Conservation (phyloP, 2,329 filamentous ascomycete genomes). For the Apiospora koreana region DNA sequence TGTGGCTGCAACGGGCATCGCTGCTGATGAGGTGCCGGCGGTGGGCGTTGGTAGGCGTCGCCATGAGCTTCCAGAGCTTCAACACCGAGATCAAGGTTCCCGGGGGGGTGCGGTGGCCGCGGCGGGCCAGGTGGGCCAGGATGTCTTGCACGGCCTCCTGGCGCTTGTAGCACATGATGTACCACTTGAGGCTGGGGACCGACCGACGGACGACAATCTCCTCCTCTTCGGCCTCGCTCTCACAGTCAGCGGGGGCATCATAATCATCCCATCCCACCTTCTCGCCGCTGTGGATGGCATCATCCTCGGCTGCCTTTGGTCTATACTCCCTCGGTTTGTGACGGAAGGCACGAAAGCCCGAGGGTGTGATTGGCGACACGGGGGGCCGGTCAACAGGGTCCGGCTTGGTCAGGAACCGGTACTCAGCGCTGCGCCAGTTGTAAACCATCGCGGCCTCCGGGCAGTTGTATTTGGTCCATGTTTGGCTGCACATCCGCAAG, state of each 20-base stretch:
- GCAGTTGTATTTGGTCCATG: constrained; percentile 12
- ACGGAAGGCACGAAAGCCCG: neutral
- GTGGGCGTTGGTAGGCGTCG: constrained; percentile 57
- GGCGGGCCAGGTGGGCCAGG: constrained; percentile 57
- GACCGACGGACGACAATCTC: constrained; percentile 35
- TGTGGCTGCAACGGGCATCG: neutral
- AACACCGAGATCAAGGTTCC: constrained; percentile 50
- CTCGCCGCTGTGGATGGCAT: neutral
- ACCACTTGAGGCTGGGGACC: constrained; percentile 67
- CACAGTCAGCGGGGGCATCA: too few species aligned
- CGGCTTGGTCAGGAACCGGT: constrained; percentile 22
- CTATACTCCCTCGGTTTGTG: neutral
- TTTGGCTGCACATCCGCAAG: constrained; percentile 27
- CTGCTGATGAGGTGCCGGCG: constrained; percentile 37
- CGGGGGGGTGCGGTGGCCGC: constrained; percentile 57
- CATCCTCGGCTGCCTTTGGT: neutral
- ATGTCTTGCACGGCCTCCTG: constrained; percentile 62
- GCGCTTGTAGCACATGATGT: constrained; percentile 65
- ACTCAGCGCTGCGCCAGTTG: neutral
- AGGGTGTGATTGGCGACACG: neutral
- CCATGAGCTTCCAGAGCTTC: constrained; percentile 75
- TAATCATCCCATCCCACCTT: neutral
- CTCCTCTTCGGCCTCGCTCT: too few species aligned
- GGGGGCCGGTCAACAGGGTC: constrained; percentile 18
- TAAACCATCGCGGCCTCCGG: constrained; percentile 13